phyloP scores from a whole-genome alignment of 1,284 basidiomycete species.

The Sanghuangporus sanghuang region DNA sequence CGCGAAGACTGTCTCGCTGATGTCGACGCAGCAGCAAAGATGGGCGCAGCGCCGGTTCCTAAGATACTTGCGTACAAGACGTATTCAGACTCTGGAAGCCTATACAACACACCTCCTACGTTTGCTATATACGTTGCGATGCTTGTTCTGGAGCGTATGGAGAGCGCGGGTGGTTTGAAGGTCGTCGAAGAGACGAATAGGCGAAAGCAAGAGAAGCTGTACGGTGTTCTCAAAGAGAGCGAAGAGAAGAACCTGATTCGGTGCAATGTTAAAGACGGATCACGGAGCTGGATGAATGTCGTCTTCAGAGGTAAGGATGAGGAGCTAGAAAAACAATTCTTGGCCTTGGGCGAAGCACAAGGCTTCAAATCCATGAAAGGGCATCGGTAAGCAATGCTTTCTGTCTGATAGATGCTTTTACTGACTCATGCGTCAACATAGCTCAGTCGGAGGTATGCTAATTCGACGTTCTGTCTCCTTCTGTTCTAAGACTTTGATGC shows the following conservation, averaged over 20 bases:
- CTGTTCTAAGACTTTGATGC: slow-evolving; percentile 22
- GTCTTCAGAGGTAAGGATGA: slow-evolving; percentile 71
- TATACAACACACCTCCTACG: slow-evolving; percentile 96
- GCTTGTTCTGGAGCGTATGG: slow-evolving; percentile 76
- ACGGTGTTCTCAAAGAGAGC: slow-evolving; percentile 66
- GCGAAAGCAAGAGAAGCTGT: slow-evolving; percentile 73
- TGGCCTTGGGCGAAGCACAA: slow-evolving; percentile 70
- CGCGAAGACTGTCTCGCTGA: slow-evolving; percentile 89
- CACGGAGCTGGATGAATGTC: slow-evolving; percentile 91
- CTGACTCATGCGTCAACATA: slow-evolving; percentile 22
- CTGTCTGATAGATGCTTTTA: not conserved
- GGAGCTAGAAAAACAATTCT: slow-evolving; percentile 58
- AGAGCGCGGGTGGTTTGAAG: slow-evolving; percentile 63
- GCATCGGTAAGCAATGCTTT: slow-evolving; percentile 64
- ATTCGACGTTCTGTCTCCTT: slow-evolving; percentile 11
- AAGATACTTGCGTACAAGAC: slow-evolving; percentile 84
- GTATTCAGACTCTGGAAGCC: slow-evolving; percentile 71
- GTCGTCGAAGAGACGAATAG: slow-evolving; percentile 67
- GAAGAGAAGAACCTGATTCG: slow-evolving; percentile 64
- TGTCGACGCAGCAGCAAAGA: slow-evolving; percentile 71
- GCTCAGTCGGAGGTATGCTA: slow-evolving; percentile 59
- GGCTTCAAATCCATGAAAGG: slow-evolving; percentile 88
- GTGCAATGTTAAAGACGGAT: slow-evolving; percentile 64
- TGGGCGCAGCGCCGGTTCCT: slow-evolving; percentile 76
- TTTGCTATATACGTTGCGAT: slow-evolving; percentile 91